Percentiles rank a stretch among this genome's conserved stretches.
These are phyloP conservation scores for Geotrichum macrosporum DNA, from an alignment of 1,139 yeast genomes.

Conservation along the genomic window DNA sequence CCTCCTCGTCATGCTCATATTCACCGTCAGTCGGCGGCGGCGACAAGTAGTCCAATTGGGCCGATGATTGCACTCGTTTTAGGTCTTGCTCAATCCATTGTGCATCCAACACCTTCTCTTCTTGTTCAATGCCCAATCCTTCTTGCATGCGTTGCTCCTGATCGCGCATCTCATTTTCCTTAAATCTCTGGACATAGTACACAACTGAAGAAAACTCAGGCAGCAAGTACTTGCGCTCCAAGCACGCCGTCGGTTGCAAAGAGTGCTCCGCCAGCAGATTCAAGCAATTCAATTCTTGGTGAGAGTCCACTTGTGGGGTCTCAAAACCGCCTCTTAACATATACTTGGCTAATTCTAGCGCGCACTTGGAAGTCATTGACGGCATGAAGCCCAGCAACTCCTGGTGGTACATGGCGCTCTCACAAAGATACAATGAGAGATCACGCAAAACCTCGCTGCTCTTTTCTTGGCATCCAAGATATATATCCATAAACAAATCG, in stretches of 20 bases:
- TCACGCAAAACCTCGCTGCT: too few relatives aligned
- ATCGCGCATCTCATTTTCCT: not conserved
- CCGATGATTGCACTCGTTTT: not conserved
- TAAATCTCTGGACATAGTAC: conserved; percentile 3
- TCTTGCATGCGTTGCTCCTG: not conserved
- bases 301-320: not conserved
- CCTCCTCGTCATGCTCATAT: conserved; percentile 1
- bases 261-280: not conserved
- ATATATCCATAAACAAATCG: conserved; percentile 37
- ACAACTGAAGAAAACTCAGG: conserved; percentile 2
- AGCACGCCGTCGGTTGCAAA: conserved; percentile 2
- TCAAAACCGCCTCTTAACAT: not conserved
- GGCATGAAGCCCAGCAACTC: conserved; percentile 58
- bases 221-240: conserved; percentile 2
- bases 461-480: too few relatives aligned
- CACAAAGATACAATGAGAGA: conserved; percentile 64
- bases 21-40: conserved; percentile 9
- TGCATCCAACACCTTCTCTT: too few relatives aligned
- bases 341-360: conserved; percentile 55
- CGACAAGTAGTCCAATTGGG: conserved; percentile 7
- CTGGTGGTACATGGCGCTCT: conserved; percentile 69
- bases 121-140: too few relatives aligned
- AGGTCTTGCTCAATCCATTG: not conserved
- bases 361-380: conserved; percentile 61
- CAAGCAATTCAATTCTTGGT: not conserved